These are phyloP conservation scores for Typha latifolia DNA, from an alignment of 176 grass and related monocot genomes.

Conservation along the genomic window DNA sequence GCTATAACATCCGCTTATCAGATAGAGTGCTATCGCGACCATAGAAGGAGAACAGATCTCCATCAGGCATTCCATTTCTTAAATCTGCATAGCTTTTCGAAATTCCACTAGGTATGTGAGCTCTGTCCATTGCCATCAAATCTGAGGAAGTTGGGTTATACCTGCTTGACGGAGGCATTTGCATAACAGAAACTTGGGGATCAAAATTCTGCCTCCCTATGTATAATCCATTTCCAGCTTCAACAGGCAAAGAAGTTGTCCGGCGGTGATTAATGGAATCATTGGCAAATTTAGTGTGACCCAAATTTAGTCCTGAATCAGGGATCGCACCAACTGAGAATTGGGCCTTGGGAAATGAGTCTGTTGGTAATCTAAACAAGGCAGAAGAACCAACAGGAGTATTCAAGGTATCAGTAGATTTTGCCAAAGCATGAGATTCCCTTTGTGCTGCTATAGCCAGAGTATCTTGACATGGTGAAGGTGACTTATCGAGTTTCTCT, in stretches of 20 bases:
- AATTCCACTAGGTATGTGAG: slow-evolving; percentile 12
- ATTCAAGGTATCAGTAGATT: slow-evolving; percentile 20
- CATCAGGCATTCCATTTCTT: slow-evolving; percentile 3
- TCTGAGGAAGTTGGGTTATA: slow-evolving; percentile 21
- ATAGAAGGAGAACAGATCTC: slow-evolving; percentile 34
- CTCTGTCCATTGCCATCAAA: not conserved
- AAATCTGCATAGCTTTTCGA: slow-evolving; percentile 17
- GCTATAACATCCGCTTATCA: slow-evolving; percentile 36
- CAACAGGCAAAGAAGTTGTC: slow-evolving; percentile 5
- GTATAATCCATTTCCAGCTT: slow-evolving; percentile 17
- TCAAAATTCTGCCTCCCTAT: slow-evolving; percentile 7
- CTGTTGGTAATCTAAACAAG: slow-evolving; percentile 67
- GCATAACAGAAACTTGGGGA: slow-evolving; percentile 13
- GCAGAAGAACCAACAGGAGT: slow-evolving; percentile 35
- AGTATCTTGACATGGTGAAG: slow-evolving; percentile 38
- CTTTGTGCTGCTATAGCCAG: slow-evolving; percentile 30
- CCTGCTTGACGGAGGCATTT: slow-evolving; percentile 30
- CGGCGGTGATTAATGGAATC: slow-evolving; percentile 16
- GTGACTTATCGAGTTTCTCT: slow-evolving; percentile 30
- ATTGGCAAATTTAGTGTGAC: slow-evolving; percentile 13
- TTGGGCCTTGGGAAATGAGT: slow-evolving; percentile 36
- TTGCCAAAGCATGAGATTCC: slow-evolving; percentile 12
- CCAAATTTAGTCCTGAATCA: slow-evolving; percentile 18
- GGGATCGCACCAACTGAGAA: slow-evolving; percentile 8
- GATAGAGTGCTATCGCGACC: slow-evolving; percentile 33